Conservation (phyloP, 2,329 filamentous ascomycete species). For the Fusarium nanum region DNA sequence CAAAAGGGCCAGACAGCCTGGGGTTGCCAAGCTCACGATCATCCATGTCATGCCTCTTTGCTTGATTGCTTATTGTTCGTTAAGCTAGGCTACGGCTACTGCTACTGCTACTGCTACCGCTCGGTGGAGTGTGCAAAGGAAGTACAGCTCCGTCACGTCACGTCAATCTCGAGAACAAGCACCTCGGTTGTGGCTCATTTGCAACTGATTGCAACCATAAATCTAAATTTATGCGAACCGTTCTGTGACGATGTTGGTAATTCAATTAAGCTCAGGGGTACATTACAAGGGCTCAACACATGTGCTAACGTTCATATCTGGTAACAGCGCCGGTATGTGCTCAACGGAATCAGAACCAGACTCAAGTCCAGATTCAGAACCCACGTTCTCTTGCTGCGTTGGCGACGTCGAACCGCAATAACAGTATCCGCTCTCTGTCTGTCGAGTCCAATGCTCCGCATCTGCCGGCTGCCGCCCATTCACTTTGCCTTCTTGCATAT, state of each 20-base stretch:
- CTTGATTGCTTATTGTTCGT: conserved; percentile 9
- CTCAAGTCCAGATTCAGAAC: neutral
- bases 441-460: conserved; percentile 16
- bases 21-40: conserved; percentile 37
- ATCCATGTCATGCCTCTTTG: conserved; percentile 15
- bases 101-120: neutral
- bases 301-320: conserved; percentile 22
- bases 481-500: conserved; percentile 29
- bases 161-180: conserved; percentile 24
- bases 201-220: conserved; percentile 24
- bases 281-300: conserved; percentile 11
- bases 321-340: conserved; percentile 31
- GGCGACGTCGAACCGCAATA: conserved; percentile 27
- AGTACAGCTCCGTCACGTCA: conserved; percentile 3
- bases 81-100: conserved; percentile 1
- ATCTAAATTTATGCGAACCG: conserved; percentile 25
- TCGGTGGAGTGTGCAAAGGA: conserved; percentile 13
- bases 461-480: conserved; percentile 23
- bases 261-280: conserved; percentile 31
- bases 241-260: conserved; percentile 27
- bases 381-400: conserved; percentile 15
- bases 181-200: conserved; percentile 25
- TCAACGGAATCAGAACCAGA: neutral
- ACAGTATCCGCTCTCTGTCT: conserved; percentile 9
- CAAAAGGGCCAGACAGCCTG: conserved; percentile 38